Percentiles rank a stretch among this genome's conserved stretches.
Evolutionary conservation across 176 grass and related monocot genomes (phyloP).

Genomic region (Chrysopogon serrulatus): DNA sequence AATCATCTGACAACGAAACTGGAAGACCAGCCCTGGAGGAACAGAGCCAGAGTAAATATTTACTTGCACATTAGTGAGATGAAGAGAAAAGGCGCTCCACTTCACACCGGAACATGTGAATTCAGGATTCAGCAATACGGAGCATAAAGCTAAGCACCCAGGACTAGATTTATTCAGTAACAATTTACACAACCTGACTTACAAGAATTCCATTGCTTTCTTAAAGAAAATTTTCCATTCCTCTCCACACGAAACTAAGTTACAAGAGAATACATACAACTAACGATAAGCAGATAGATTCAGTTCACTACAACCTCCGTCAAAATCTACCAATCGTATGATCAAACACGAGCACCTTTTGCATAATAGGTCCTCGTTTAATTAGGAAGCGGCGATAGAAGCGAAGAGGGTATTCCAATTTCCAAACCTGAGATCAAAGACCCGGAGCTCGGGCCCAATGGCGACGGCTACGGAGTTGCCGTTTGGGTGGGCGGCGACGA

Average conservation of each 20-base stretch:
- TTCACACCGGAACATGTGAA: not conserved
- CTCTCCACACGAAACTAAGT: not conserved
- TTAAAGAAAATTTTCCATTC: not conserved
- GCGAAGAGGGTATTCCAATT: not conserved
- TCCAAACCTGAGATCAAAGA: conserved; percentile 73
- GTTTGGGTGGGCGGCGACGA: conserved; percentile 58
- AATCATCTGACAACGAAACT: conserved; percentile 44
- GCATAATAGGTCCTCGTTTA: not conserved
- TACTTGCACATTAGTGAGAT: not conserved
- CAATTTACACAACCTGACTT: not conserved
- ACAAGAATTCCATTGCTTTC: not conserved
- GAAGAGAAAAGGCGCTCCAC: not conserved
- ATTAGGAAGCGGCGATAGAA: not conserved
- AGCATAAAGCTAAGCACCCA: not conserved
- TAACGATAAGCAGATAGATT: not conserved
- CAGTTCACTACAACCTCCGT: not conserved
- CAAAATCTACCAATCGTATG: not conserved
- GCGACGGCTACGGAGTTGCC: conserved; percentile 64
- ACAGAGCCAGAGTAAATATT: conserved; percentile 2
- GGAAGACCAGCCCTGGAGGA: conserved; percentile 42
- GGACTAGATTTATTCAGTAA: not conserved
- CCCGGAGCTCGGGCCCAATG: conserved; percentile 77
- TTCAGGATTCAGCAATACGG: not conserved
- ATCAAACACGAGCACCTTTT: not conserved
- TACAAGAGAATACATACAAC: not conserved